Conservation (phyloP, 2,329 filamentous ascomycete genomes). For the Macrophomina pseudophaseolina region DNA sequence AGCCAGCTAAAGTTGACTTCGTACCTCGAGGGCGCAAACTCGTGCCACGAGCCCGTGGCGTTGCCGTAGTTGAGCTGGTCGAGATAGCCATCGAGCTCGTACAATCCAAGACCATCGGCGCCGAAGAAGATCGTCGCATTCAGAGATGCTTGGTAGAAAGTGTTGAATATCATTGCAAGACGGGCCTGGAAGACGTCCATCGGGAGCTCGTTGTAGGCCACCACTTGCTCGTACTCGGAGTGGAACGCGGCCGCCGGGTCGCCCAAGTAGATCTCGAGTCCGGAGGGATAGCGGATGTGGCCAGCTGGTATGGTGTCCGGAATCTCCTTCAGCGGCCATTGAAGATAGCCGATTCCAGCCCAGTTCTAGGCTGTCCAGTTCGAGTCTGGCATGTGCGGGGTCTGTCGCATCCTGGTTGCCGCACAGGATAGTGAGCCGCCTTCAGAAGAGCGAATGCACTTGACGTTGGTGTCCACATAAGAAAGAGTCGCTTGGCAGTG, state of each 20-base stretch:
- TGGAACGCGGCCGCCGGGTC: background rate
- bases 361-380: background rate
- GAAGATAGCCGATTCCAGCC: background rate
- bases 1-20: background rate
- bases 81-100: background rate
- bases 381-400: background rate
- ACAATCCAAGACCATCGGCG: background rate
- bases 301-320: background rate
- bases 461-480: background rate
- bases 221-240: no score
- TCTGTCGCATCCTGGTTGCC: background rate
- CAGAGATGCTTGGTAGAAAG: constrained; percentile 17
- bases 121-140: constrained; percentile 20
- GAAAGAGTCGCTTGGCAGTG: background rate
- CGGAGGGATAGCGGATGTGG: background rate
- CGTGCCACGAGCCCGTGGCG: background rate
- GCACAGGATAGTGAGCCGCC: background rate
- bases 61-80: background rate
- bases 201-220: background rate
- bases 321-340: background rate
- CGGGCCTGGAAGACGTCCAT: constrained; percentile 17
- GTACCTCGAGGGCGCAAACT: background rate
- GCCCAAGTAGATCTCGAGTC: constrained; percentile 5
- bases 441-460: background rate
- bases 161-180: constrained; percentile 29